Percentiles rank a stretch among this genome's conserved stretches.
Conservation (phyloP, 192 early-diverging fungal species). For the Backusella parvicylindrica region DNA sequence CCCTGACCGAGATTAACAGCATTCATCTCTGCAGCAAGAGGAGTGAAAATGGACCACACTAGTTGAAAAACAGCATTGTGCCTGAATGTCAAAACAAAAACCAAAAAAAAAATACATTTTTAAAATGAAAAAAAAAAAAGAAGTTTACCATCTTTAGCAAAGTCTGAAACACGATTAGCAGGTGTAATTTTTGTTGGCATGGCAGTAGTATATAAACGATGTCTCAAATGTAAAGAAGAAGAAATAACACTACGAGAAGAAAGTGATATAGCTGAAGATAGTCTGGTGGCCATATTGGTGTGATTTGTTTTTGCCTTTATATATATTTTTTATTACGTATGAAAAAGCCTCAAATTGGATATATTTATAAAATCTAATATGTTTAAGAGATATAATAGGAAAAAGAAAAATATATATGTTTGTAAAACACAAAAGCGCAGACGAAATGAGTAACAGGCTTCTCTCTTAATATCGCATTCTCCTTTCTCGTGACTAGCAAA, state of each 20-base stretch:
- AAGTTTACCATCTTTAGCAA: conserved; percentile 50
- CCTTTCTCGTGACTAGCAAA: not conserved
- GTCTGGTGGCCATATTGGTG: not conserved
- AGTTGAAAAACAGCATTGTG: not conserved
- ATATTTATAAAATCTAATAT: not conserved
- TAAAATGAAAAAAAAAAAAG: not conserved
- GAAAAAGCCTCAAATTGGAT: not conserved
- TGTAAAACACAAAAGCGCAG: not conserved
- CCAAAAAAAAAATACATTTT: not conserved
- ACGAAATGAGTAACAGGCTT: not conserved
- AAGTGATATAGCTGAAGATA: not conserved
- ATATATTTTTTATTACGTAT: not conserved
- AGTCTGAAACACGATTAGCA: conserved; percentile 48
- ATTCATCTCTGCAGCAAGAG: conserved; percentile 71
- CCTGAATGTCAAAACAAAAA: not conserved
- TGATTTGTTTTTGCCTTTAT: not conserved
- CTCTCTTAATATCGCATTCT: not conserved
- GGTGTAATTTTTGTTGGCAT: conserved; percentile 7
- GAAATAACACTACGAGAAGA: not conserved
- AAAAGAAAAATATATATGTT: not conserved
- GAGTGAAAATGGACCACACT: conserved; percentile 89
- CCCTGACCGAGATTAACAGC: conserved; percentile 95
- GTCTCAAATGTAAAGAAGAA: not conserved
- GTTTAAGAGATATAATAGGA: not conserved
- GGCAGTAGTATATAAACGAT: conserved; percentile 7